Evolutionary conservation across 495 filamentous ascomycete species (phyloP).

Genomic region (Hypoxylon crocopeplum): DNA sequence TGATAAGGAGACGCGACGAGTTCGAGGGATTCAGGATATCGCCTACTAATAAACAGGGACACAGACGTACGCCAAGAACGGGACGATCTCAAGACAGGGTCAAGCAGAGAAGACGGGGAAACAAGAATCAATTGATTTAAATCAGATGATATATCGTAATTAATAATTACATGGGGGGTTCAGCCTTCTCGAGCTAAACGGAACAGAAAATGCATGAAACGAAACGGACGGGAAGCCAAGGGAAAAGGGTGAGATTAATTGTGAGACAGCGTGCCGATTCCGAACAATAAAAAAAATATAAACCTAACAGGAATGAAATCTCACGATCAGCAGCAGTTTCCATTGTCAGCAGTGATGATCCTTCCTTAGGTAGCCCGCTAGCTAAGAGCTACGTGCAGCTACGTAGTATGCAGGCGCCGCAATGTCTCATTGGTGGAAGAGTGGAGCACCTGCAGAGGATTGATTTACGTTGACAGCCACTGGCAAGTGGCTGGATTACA

Average conservation of each 20-base stretch:
- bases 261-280: conserved; percentile 39
- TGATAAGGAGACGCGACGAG: conserved; percentile 9
- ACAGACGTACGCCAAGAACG: conserved; percentile 33
- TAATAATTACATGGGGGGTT: conserved; percentile 28
- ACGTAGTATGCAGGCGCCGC: conserved; percentile 1
- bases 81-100: neutral
- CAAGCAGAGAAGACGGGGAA: neutral
- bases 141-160: conserved; percentile 17
- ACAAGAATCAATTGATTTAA: neutral
- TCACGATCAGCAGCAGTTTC: conserved; percentile 39
- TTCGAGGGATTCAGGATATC: conserved; percentile 24
- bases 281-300: conserved; percentile 31
- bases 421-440: conserved; percentile 13
- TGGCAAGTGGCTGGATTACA: conserved; percentile 10
- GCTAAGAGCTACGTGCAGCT: conserved; percentile 3
- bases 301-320: conserved; percentile 19
- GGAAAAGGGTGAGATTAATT: conserved; percentile 24
- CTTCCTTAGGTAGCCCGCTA: conserved; percentile 13
- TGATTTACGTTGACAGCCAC: conserved; percentile 5
- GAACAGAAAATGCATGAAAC: neutral
- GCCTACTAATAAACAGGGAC: conserved; percentile 29
- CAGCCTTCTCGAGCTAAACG: neutral
- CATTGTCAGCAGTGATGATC: conserved; percentile 25
- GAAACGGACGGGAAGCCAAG: neutral
- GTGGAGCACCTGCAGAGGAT: conserved; percentile 12